Evolutionary conservation across 768 basidiomycete genomes (phyloP).

Genomic region (Pleurotus eryngii): DNA sequence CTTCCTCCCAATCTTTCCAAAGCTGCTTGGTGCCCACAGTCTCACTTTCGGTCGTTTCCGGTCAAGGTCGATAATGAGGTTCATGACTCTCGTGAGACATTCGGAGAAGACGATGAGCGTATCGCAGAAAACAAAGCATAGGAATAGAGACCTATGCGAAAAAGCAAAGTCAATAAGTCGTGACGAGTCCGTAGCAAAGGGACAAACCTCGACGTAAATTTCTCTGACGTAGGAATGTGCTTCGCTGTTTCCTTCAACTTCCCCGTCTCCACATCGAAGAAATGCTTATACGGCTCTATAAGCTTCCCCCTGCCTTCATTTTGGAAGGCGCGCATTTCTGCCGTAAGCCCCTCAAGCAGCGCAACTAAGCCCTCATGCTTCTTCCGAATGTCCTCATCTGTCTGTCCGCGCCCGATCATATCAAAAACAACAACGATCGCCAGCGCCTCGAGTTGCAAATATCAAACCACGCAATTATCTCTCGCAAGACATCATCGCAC

Average conservation of each 20-base stretch:
- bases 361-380: slow-evolving; percentile 24
- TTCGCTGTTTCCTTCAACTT: slow-evolving; percentile 18
- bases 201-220: slow-evolving; percentile 37
- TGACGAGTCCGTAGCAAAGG: not conserved
- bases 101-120: slow-evolving; percentile 39
- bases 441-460: slow-evolving; percentile 35
- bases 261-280: slow-evolving; percentile 36
- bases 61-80: slow-evolving; percentile 31
- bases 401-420: slow-evolving; percentile 11
- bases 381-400: slow-evolving; percentile 15
- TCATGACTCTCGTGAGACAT: slow-evolving; percentile 28
- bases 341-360: slow-evolving; percentile 20
- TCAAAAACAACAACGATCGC: slow-evolving; percentile 24
- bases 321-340: slow-evolving; percentile 29
- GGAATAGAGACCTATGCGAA: slow-evolving; percentile 34
- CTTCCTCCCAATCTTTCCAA: slow-evolving; percentile 34
- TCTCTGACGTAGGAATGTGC: slow-evolving; percentile 19
- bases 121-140: slow-evolving; percentile 44
- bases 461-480: slow-evolving; percentile 29
- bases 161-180: too few species aligned
- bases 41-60: slow-evolving; percentile 29
- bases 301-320: slow-evolving; percentile 31
- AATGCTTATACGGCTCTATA: slow-evolving; percentile 37
- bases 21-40: slow-evolving; percentile 41
- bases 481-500: slow-evolving; percentile 22